A percentile compares a stretch with the other conserved stretches of the same genome.
These are phyloP conservation scores for Exophiala phaeomuriformis DNA, from an alignment of 2,329 filamentous ascomycete genomes.

Conservation along the genomic window DNA sequence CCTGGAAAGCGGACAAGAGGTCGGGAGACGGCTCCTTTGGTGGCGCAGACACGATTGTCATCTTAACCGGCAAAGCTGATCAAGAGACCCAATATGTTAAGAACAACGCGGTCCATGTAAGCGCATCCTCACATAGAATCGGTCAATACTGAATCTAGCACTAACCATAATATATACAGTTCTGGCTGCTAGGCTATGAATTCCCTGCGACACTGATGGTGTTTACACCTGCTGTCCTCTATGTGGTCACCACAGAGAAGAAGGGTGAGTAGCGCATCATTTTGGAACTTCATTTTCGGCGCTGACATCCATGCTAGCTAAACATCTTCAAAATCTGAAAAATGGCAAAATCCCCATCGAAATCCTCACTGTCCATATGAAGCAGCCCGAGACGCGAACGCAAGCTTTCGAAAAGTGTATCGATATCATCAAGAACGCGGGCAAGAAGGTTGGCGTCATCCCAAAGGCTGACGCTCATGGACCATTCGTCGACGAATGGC, in stretches of 20 bases:
- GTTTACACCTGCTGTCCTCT: conserved; percentile 78
- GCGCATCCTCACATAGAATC: conserved; percentile 31
- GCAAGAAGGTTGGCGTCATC: conserved; percentile 84
- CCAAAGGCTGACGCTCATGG: conserved; percentile 77
- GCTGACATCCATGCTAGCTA: conserved; percentile 51
- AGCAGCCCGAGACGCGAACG: conserved; percentile 83
- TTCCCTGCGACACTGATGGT: conserved; percentile 94
- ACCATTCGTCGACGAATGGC: conserved; percentile 95
- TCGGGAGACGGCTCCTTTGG: conserved; percentile 67
- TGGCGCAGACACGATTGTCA: conserved; percentile 76
- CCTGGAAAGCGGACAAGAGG: conserved; percentile 96
- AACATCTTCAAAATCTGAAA: conserved; percentile 86
- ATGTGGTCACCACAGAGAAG: conserved; percentile 91
- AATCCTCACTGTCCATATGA: conserved; percentile 73
- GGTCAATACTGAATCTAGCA: neutral
- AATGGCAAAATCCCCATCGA: conserved; percentile 88
- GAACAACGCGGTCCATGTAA: conserved; percentile 91
- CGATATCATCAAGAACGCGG: conserved; percentile 78
- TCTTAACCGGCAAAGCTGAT: conserved; percentile 92
- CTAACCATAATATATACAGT: conserved; percentile 47
- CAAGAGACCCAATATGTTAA: conserved; percentile 80
- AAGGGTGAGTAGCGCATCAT: conserved; percentile 58
- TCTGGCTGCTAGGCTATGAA: conserved; percentile 97
- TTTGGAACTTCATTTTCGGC: conserved; percentile 29
- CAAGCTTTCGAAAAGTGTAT: conserved; percentile 80